These are phyloP conservation scores for Torulaspora indica DNA, from an alignment of 805 yeast species.

Conservation along the genomic window DNA sequence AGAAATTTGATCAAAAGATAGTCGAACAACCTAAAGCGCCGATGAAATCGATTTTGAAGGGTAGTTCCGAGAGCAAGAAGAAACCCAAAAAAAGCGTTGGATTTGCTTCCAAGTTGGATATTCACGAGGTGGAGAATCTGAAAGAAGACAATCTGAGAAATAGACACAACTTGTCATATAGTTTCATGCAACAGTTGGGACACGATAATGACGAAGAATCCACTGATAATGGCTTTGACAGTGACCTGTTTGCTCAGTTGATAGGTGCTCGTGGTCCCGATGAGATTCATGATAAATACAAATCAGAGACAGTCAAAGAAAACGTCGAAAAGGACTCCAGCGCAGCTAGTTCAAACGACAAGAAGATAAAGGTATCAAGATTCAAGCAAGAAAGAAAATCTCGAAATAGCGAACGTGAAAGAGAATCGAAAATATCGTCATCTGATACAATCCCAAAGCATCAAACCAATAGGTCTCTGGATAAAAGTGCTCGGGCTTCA, in stretches of 20 bases:
- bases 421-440: too few relatives aligned
- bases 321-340: constrained; percentile 6
- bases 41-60: constrained; percentile 19
- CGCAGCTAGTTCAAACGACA: constrained; percentile 1
- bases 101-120: constrained; percentile 33
- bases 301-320: constrained; percentile 10
- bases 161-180: constrained; percentile 21
- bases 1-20: neutral
- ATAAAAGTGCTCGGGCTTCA: neutral
- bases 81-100: constrained; percentile 30
- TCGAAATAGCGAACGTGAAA: neutral
- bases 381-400: constrained; percentile 28
- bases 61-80: neutral
- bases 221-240: constrained; percentile 28
- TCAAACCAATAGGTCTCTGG: neutral
- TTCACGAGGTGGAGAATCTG: constrained; percentile 34
- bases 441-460: neutral
- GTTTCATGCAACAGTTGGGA: constrained; percentile 1
- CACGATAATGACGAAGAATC: constrained; percentile 1
- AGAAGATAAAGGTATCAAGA: constrained; percentile 28
- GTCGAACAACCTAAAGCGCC: neutral
- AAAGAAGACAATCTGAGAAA: constrained; percentile 33
- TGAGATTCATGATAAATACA: constrained; percentile 30
- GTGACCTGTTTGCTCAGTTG: constrained; percentile 32
- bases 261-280: constrained; percentile 33